These are phyloP conservation scores for Coemansia sp. DNA, from an alignment of 192 early-diverging fungal species.

Conservation along the genomic window DNA sequence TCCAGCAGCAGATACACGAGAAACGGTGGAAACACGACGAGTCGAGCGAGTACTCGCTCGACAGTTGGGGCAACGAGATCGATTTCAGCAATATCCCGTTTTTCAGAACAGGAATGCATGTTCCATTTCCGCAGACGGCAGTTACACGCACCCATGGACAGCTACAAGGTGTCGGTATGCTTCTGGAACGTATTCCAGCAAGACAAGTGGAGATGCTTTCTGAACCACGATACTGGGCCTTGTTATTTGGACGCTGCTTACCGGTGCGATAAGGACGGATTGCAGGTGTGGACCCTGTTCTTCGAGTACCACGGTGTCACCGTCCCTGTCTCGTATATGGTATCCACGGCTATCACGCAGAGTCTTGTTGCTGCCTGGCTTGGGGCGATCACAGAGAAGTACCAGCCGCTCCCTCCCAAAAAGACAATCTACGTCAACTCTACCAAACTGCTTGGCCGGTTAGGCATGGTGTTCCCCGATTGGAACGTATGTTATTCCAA, in stretches of 20 bases:
- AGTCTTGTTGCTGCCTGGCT: constrained; percentile 31
- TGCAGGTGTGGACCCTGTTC: constrained; percentile 47
- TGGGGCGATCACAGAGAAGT: constrained; percentile 9
- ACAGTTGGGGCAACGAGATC: constrained; percentile 26
- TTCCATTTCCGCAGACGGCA: constrained; percentile 23
- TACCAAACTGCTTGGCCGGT: background rate
- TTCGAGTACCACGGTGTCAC: constrained; percentile 22
- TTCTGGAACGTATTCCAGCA: constrained; percentile 42
- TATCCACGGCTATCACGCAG: constrained; percentile 26
- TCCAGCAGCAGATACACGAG: constrained; percentile 22
- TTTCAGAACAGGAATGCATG: constrained; percentile 19
- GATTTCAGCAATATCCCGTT: constrained; percentile 17
- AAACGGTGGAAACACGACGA: constrained; percentile 19
- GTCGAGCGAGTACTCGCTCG: constrained; percentile 28
- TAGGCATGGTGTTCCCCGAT: constrained; percentile 14
- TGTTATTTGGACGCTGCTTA: constrained; percentile 44
- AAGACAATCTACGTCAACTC: constrained; percentile 37
- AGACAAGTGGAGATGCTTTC: constrained; percentile 29
- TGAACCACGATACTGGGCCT: constrained; percentile 10
- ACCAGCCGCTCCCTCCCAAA: background rate
- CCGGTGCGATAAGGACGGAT: constrained; percentile 26
- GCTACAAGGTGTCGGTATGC: constrained; percentile 16
- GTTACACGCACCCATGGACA: constrained; percentile 8
- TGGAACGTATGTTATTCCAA: constrained; percentile 33
- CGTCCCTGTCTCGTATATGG: constrained; percentile 33